Conservation (phyloP, 257 asterid species). For the Voacanga thouarsii region DNA sequence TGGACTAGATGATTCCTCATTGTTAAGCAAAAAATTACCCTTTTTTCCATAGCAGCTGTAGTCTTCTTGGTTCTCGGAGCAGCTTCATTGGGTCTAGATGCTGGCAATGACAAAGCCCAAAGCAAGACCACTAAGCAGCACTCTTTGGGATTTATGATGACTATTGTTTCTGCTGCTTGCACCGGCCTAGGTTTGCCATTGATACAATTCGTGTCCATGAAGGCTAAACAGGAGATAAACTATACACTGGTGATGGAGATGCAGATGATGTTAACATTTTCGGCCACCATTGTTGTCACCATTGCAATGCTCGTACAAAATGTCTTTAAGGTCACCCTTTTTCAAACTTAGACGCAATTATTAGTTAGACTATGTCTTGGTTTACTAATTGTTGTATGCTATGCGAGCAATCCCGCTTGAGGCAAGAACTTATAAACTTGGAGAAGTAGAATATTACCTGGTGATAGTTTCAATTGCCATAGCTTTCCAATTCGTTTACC, state of each 20-base stretch:
- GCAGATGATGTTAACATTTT: conserved; percentile 9
- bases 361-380: no score
- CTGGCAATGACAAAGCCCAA: conserved; percentile 11
- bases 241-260: conserved; percentile 16
- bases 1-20: no score
- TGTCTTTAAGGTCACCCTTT: no score
- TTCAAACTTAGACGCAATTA: no score
- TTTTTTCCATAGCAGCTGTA: conserved; percentile 8
- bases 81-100: neutral
- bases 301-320: conserved; percentile 12
- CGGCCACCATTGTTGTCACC: no score
- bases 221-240: conserved; percentile 2
- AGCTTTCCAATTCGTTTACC: conserved; percentile 1
- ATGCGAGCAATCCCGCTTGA: conserved; percentile 12
- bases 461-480: neutral
- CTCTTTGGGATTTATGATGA: conserved; percentile 12
- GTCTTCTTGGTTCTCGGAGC: conserved; percentile 12
- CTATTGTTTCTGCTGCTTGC: neutral
- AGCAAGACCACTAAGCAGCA: conserved; percentile 9
- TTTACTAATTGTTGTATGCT: no score
- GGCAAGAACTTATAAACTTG: conserved; percentile 8
- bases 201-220: conserved; percentile 2
- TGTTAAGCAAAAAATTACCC: conserved; percentile 17
- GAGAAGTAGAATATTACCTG: conserved; percentile 8
- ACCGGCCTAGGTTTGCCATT: conserved; percentile 9